Evolutionary conservation across 352 stramenopile genomes (phyloP).

Genomic region (Globisporangium canariense): DNA sequence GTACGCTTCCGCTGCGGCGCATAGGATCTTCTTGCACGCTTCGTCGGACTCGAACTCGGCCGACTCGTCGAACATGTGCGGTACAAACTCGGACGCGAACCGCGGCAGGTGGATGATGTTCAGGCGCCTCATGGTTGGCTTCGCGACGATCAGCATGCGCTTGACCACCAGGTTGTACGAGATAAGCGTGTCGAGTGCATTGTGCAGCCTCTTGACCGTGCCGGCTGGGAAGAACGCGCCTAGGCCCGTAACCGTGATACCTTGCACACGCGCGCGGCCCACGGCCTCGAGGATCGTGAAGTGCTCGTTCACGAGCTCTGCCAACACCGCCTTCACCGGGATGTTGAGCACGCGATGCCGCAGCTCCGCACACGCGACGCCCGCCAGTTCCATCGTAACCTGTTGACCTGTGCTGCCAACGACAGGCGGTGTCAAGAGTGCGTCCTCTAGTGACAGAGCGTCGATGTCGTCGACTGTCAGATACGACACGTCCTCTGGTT

Average conservation of each 20-base stretch:
- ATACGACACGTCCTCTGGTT: not conserved
- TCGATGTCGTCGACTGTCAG: constrained; percentile 3
- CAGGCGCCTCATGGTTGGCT: constrained; percentile 53
- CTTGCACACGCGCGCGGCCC: constrained; percentile 40
- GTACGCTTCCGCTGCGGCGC: constrained; percentile 50
- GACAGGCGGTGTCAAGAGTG: not conserved
- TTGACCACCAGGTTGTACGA: constrained; percentile 80
- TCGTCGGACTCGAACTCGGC: constrained; percentile 84
- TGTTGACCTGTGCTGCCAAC: not conserved
- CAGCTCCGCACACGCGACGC: constrained; percentile 61
- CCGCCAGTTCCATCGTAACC: constrained; percentile 17
- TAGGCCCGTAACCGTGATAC: constrained; percentile 56
- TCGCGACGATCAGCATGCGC: constrained; percentile 74
- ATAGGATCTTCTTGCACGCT: constrained; percentile 65
- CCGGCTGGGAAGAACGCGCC: constrained; percentile 26
- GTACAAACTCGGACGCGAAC: constrained; percentile 55
- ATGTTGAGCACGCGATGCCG: constrained; percentile 72
- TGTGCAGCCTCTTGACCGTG: constrained; percentile 75
- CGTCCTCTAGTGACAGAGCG: constrained; percentile 11
- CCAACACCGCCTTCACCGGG: constrained; percentile 49
- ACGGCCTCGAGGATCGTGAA: constrained; percentile 64
- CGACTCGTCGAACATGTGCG: constrained; percentile 63
- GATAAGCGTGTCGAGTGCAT: constrained; percentile 70
- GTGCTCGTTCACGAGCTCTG: constrained; percentile 61
- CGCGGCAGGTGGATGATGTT: constrained; percentile 81